A percentile compares a stretch with the other conserved stretches of the same genome.
Conservation (phyloP, 805 yeast genomes). For the Nakazawaea wyomingensis region DNA sequence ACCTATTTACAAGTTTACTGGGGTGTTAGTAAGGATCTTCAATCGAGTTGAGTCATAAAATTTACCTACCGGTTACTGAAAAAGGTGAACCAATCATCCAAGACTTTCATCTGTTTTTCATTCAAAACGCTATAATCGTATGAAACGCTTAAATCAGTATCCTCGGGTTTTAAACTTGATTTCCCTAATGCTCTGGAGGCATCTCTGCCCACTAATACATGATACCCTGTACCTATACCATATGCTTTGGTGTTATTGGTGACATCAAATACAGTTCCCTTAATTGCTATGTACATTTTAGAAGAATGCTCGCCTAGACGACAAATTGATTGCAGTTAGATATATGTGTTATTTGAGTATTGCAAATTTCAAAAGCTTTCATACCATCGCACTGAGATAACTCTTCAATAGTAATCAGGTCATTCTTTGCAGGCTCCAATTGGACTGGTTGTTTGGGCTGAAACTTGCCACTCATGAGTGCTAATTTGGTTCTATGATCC, state of each 20-base stretch:
- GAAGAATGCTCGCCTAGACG: conserved; percentile 36
- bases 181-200: conserved; percentile 73
- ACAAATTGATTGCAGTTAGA: neutral
- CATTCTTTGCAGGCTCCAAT: conserved; percentile 46
- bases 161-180: conserved; percentile 52
- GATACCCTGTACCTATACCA: conserved; percentile 74
- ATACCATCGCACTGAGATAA: conserved; percentile 42
- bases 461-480: conserved; percentile 27
- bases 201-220: conserved; percentile 69
- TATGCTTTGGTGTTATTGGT: conserved; percentile 58
- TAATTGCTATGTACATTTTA: conserved; percentile 65
- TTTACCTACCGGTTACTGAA: conserved; percentile 42
- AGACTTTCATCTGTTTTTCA: conserved; percentile 52
- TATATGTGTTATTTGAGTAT: neutral
- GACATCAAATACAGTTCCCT: conserved; percentile 78
- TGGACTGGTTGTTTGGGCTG: conserved; percentile 51
- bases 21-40: neutral
- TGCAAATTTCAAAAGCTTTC: no score
- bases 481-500: no score
- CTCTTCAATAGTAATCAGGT: conserved; percentile 35
- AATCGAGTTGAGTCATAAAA: conserved; percentile 16
- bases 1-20: conserved; percentile 22
- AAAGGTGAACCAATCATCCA: conserved; percentile 69
- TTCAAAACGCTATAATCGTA: conserved; percentile 50
- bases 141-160: conserved; percentile 35